Conservation (phyloP, 1,284 basidiomycete species). For the Microbotryomycetes sp. region DNA sequence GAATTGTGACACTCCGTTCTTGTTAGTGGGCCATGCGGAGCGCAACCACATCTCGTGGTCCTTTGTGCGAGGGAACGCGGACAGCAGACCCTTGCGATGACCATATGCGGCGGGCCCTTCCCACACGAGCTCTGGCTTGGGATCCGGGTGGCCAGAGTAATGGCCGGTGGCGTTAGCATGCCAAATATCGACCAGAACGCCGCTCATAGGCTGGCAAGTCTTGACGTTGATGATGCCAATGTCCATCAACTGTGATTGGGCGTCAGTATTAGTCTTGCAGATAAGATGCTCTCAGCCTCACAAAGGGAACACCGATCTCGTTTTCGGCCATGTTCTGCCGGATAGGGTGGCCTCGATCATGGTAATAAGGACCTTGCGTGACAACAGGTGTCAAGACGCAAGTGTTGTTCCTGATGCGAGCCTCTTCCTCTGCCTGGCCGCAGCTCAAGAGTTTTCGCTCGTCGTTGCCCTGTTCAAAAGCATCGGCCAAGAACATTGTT, state of each 20-base stretch:
- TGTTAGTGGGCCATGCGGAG: conserved; percentile 60
- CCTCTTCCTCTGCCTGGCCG: conserved; percentile 35
- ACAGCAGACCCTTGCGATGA: conserved; percentile 40
- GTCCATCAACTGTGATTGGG: conserved; percentile 45
- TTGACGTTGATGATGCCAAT: conserved; percentile 66
- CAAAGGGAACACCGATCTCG: conserved; percentile 49
- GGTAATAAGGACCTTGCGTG: conserved; percentile 48
- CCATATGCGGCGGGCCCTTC: conserved; percentile 41
- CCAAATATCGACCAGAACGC: conserved; percentile 67
- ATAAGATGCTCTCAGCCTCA: conserved; percentile 14
- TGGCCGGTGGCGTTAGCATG: conserved; percentile 46
- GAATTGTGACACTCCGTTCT: conserved; percentile 59
- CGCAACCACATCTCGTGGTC: conserved; percentile 51
- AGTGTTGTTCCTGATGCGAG: conserved; percentile 41
- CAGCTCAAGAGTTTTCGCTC: conserved; percentile 37
- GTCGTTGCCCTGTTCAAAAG: conserved; percentile 33
- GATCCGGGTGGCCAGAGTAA: conserved; percentile 47
- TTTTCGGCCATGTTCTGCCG: conserved; percentile 50
- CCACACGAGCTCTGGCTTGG: conserved; percentile 39
- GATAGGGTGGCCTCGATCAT: conserved; percentile 46
- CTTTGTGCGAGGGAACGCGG: conserved; percentile 43
- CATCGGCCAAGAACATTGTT: conserved; percentile 40
- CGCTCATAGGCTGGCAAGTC: conserved; percentile 59
- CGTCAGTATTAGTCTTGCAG: background rate
- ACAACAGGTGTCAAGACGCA: conserved; percentile 44